Evolutionary conservation across 352 stramenopile species (phyloP).

Genomic region (Globisporangium carolinianum): DNA sequence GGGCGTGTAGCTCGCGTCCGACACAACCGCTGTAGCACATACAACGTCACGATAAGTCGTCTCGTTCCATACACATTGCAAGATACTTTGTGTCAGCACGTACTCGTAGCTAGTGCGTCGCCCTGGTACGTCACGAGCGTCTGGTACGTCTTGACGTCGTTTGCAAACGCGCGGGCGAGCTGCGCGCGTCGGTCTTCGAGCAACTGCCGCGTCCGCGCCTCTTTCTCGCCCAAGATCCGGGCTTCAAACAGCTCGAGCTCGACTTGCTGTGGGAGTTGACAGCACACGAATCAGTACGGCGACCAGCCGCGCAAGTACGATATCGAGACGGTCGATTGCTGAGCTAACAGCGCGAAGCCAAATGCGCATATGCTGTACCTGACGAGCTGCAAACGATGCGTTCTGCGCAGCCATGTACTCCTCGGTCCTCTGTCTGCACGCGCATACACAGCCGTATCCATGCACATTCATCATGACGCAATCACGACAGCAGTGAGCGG

Average conservation of each 20-base stretch:
- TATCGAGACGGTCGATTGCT: background rate
- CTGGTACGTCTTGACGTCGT: constrained; percentile 79
- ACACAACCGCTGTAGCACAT: constrained; percentile 7
- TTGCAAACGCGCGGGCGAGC: constrained; percentile 56
- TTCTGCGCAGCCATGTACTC: constrained; percentile 72
- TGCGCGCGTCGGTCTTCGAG: constrained; percentile 48
- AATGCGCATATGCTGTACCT: too few relatives aligned
- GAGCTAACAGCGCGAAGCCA: too few relatives aligned
- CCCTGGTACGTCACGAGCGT: constrained; percentile 58
- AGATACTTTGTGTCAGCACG: too few relatives aligned
- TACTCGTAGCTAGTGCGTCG: constrained; percentile 11
- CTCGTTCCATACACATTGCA: too few relatives aligned
- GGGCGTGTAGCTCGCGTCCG: constrained; percentile 8
- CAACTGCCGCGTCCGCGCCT: constrained; percentile 46
- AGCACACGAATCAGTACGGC: too few relatives aligned
- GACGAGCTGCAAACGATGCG: constrained; percentile 49
- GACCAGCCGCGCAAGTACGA: too few relatives aligned
- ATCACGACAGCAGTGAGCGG: too few relatives aligned
- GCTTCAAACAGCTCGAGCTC: constrained; percentile 71
- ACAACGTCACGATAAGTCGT: too few relatives aligned
- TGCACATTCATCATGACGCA: too few relatives aligned
- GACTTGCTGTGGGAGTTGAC: constrained; percentile 65
- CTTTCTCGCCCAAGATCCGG: constrained; percentile 55
- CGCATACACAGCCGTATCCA: too few relatives aligned
- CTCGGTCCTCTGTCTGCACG: constrained; percentile 53